phyloP scores from a whole-genome alignment of 148 eudicot species.

The Amaranthus palmeri region DNA sequence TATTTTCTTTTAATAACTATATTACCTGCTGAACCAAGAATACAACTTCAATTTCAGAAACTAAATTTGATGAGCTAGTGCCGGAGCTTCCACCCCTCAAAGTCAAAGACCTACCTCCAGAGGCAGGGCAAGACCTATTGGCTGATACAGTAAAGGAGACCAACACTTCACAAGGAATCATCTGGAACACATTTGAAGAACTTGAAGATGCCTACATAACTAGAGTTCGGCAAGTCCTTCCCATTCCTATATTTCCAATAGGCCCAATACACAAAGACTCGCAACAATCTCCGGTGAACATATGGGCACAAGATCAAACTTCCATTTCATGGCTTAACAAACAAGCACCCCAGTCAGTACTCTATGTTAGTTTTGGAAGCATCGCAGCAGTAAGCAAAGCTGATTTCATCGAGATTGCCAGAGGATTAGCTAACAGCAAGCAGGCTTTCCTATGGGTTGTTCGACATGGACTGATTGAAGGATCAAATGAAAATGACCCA shows the following conservation, averaged over 20 bases:
- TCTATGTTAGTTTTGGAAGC: conserved; percentile 51
- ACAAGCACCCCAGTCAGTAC: conserved; percentile 34
- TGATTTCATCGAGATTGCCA: conserved; percentile 35
- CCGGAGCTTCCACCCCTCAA: conserved; percentile 27
- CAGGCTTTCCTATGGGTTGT: conserved; percentile 43
- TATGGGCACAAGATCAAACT: conserved; percentile 25
- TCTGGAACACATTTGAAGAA: conserved; percentile 36
- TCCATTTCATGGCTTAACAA: conserved; percentile 40
- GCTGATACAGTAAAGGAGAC: conserved; percentile 13
- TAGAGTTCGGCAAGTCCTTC: conserved; percentile 3
- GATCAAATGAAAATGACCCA: background rate
- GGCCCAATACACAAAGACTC: conserved; percentile 35
- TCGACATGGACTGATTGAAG: conserved; percentile 23
- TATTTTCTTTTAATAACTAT: background rate
- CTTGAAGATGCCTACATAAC: conserved; percentile 19
- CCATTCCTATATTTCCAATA: conserved; percentile 31
- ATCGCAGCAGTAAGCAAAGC: conserved; percentile 21
- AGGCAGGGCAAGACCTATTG: conserved; percentile 7
- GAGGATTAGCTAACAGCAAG: conserved; percentile 40
- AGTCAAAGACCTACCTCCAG: conserved; percentile 33
- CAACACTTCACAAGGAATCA: conserved; percentile 27
- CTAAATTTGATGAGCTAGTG: conserved; percentile 15
- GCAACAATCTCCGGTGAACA: conserved; percentile 17
- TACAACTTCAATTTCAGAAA: conserved; percentile 10
- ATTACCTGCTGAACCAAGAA: background rate